Percentiles rank a stretch among this genome's conserved stretches.
Conservation (phyloP, 129 eudicot species). For the Solidago caesia region DNA sequence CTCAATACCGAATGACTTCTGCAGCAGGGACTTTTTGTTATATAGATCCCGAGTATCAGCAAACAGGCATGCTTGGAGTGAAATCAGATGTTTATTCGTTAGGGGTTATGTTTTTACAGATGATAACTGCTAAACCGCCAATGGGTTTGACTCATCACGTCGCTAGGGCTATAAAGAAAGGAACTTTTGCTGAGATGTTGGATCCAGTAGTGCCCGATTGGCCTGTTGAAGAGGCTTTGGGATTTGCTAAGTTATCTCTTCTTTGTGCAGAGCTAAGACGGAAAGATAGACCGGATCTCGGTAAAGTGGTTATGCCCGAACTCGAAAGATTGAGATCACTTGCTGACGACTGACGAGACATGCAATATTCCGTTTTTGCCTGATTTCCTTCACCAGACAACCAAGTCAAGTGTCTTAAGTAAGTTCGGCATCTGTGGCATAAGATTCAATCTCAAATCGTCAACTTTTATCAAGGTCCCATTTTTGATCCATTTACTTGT, state of each 20-base stretch:
- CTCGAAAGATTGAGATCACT: constrained; percentile 3
- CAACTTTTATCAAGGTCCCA: too few species aligned
- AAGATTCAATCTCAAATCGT: background rate
- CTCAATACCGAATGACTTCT: background rate
- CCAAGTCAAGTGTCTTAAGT: constrained; percentile 41
- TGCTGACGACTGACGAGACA: background rate
- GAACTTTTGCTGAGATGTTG: background rate
- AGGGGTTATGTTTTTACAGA: background rate
- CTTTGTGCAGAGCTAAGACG: constrained; percentile 2
- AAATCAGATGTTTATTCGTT: background rate
- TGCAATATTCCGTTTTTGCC: constrained; percentile 14
- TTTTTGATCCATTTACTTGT: too few species aligned
- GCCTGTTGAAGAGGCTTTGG: background rate
- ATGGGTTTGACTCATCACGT: background rate
- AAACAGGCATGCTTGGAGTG: background rate
- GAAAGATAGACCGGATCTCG: background rate
- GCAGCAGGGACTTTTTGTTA: background rate
- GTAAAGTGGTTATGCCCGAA: background rate
- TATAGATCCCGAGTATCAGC: constrained; percentile 1
- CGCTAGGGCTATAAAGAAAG: background rate
- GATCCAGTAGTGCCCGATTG: background rate
- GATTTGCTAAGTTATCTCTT: background rate
- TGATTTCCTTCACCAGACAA: constrained; percentile 22
- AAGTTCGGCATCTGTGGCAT: constrained; percentile 25
- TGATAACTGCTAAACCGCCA: constrained; percentile 2